Evolutionary conservation across 164 flowering plant genomes (phyloP), one percentile per base, ranked within the genome.

Genomic region (Magnolia changhungtana): DNA sequence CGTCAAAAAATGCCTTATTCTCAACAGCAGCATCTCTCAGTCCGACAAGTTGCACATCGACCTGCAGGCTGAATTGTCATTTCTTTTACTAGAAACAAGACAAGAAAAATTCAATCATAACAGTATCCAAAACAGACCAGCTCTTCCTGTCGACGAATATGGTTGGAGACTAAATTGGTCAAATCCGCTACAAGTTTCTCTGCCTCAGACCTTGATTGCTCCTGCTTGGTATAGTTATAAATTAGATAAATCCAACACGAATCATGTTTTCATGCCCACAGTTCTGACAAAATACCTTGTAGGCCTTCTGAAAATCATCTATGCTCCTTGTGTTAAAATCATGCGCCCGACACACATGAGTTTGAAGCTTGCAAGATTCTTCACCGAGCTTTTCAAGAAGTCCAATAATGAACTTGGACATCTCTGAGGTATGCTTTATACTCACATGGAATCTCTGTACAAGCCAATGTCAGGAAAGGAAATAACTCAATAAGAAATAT

Each of bases 131-230:
- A 68, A 72, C 89, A 75, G 51, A 96, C 99, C 94, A 94, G 77
- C 73, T 96, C 92, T 69, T 90, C 85, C 76, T 96, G 98, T 11
- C 92, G 90, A 72, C 78, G 84, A 29, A 91, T 78, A 78, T 90
- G 95, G 66, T 66, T 78, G 18, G 91, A 84, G 10, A 92, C 91
- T 52, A 94, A 79, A 71, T 68, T 80, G 18, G 93, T 85, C 85
- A 94, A 74, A 69, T 90, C 95, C 77, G 90, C 91, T 79, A 92
- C 85, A 77, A 96, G 97, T 79, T 90, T 91, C 79, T 89, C 96
- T 24, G 89, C 88, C 67, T 90, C 97, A 37, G 88, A 81, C 81
- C 81, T 86, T 69, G 97, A 87, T 69, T 91, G 94, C 80, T 93
- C 98, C 99, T 96, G 89, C 75, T 18, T 20, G 29, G 19, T 18